Conservation (phyloP, 768 basidiomycete genomes). For the Mycena kentingensis region DNA sequence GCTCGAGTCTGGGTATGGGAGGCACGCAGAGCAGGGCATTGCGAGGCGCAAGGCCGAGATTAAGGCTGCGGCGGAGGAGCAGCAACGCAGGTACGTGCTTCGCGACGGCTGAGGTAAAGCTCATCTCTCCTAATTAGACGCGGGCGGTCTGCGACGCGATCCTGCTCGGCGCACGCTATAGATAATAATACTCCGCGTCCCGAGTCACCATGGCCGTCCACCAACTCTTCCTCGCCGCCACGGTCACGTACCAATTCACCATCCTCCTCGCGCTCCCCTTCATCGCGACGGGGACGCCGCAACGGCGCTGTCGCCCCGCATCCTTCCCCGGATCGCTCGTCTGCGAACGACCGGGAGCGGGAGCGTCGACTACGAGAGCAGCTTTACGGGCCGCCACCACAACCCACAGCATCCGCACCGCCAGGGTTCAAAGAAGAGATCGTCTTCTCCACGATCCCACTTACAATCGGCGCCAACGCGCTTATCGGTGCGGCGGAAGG, state of each 20-base stretch:
- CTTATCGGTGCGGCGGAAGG: conserved; percentile 15
- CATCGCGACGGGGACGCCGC: background rate
- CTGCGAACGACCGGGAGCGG: background rate
- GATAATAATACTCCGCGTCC: background rate
- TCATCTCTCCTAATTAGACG: background rate
- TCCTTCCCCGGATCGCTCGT: background rate
- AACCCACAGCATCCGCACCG: background rate
- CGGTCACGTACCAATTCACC: conserved; percentile 1
- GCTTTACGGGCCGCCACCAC: background rate
- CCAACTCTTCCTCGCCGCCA: conserved; percentile 7
- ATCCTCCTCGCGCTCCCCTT: background rate
- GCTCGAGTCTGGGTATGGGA: conserved; percentile 17
- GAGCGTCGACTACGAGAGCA: background rate
- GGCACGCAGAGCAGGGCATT: conserved; percentile 16
- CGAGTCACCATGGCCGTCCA: conserved; percentile 2
- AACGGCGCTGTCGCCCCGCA: background rate
- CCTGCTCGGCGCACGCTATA: conserved; percentile 2
- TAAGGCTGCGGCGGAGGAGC: background rate
- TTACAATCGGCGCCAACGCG: conserved; percentile 18
- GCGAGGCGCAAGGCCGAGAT: conserved; percentile 16
- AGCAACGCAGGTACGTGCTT: background rate
- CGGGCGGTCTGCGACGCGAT: conserved; percentile 14
- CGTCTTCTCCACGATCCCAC: conserved; percentile 19
- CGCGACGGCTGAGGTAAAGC: background rate
- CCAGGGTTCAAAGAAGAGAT: background rate